Base-by-base conservation (phyloP, 2,329 filamentous ascomycete species). In the Fusarium chuoi region DNA sequence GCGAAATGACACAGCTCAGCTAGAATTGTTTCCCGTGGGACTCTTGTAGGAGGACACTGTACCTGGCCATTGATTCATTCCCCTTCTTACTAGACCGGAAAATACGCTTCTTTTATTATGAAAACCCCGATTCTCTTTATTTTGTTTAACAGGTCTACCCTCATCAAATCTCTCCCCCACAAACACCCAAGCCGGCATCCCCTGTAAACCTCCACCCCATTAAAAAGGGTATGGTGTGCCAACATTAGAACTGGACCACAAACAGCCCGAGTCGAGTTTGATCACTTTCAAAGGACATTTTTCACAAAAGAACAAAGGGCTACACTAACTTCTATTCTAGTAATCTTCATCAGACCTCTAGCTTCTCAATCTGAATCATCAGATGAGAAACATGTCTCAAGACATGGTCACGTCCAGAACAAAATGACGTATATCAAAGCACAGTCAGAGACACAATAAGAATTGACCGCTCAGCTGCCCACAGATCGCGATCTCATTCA, bases 401-500 rank as follows among this genome's bases (percentile, higher is more conserved):
- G 39, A 58, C 61, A 28, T 59, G 58, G 61, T 74, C 70, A 73
- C 70, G 66, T 52, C 44, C 30, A 62, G 46, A 48, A 35, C 55
- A 73, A 36, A 48, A 67, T 74, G 70, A 73, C 70, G 51, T 70
- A 62, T 26, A 46, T 44, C 36, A 60, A 61, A 48, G 62, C 56
- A 70, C 55, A 62, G 55, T 46, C 62, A 71, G 67, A 71, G 61
- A 58, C 62, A 54, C 41, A 62, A 20, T 38, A 49, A 62, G 20
- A 28, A 68, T 45, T 35, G 22, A 48, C 35, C 26, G 57, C 61
- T 73, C 70, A 73, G 46, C 70, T 73, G 70, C 57, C 36, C 66
- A 45, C 44, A 71, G 48, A 74, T 74, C 61, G 61, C 65, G 61
- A 74, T 73, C 52, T 44, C 59, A 45, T 62, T 73, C 46, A 71